Evolutionary conservation across 2,329 filamentous ascomycete species (phyloP).

Genomic region (Penicillium sp.): DNA sequence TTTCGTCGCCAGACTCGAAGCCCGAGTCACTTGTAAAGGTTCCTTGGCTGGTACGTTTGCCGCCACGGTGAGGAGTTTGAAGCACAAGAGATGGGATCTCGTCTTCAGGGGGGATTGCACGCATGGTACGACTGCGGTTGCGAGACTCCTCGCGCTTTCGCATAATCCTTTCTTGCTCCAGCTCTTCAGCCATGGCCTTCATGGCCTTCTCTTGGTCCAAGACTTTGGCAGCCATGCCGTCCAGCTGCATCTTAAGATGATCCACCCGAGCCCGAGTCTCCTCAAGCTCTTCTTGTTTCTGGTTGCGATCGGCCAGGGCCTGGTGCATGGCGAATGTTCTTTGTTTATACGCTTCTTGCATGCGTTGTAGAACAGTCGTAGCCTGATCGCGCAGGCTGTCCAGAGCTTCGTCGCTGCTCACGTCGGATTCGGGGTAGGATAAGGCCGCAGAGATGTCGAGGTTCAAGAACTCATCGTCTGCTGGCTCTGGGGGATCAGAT

Average conservation of each 20-base stretch:
- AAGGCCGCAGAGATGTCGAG: slow-evolving; percentile 58
- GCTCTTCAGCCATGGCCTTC: slow-evolving; percentile 52
- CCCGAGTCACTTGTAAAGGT: slow-evolving; percentile 57
- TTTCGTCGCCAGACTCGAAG: slow-evolving; percentile 61
- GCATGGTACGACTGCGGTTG: slow-evolving; percentile 35
- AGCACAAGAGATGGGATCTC: slow-evolving; percentile 40
- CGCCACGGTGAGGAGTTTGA: slow-evolving; percentile 35
- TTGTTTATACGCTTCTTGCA: slow-evolving; percentile 60
- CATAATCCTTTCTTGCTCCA: slow-evolving; percentile 48
- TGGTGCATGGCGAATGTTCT: slow-evolving; percentile 54
- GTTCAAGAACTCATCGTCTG: slow-evolving; percentile 57
- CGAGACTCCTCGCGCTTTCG: slow-evolving; percentile 44
- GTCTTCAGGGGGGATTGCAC: slow-evolving; percentile 34
- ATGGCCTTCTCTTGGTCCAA: slow-evolving; percentile 60
- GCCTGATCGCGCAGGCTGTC: slow-evolving; percentile 60
- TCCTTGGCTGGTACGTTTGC: slow-evolving; percentile 43
- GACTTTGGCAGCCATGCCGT: slow-evolving; percentile 60
- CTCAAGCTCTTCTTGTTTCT: slow-evolving; percentile 62
- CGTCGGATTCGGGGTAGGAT: slow-evolving; percentile 54
- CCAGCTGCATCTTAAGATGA: slow-evolving; percentile 62
- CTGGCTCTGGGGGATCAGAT: slow-evolving; percentile 36
- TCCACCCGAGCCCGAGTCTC: slow-evolving; percentile 60
- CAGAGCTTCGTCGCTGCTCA: slow-evolving; percentile 57
- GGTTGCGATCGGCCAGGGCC: slow-evolving; percentile 56
- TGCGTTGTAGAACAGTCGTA: slow-evolving; percentile 55